These are phyloP conservation scores for Fusarium pseudonygamai DNA, from an alignment of 2,329 filamentous ascomycete genomes.

Conservation along the genomic window DNA sequence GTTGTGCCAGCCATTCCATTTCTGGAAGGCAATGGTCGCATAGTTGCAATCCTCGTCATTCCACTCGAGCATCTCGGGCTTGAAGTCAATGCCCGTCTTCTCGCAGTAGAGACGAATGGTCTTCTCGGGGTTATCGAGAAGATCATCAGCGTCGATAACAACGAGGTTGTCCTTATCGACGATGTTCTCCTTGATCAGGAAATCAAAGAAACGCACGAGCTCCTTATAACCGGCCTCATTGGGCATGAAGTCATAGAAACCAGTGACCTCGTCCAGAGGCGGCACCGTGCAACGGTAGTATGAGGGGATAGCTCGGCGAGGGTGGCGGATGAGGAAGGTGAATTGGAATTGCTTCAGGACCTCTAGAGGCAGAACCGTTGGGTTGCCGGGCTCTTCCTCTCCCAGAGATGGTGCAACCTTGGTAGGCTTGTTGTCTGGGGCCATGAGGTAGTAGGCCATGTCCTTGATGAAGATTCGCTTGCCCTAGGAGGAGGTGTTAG, in stretches of 20 bases:
- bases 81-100: conserved; percentile 80
- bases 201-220: conserved; percentile 88
- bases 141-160: conserved; percentile 91
- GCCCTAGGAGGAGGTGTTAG: conserved; percentile 62
- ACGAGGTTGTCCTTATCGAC: conserved; percentile 81
- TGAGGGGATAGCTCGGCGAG: conserved; percentile 88
- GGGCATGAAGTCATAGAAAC: conserved; percentile 87
- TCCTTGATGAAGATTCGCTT: conserved; percentile 99
- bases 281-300: conserved; percentile 96
- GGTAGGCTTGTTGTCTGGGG: conserved; percentile 74
- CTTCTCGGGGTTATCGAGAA: conserved; percentile 83
- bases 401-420: conserved; percentile 83
- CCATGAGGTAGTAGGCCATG: conserved; percentile 91
- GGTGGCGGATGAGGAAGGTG: conserved; percentile 96
- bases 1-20: conserved; percentile 97
- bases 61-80: conserved; percentile 85
- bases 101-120: conserved; percentile 84
- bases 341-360: conserved; percentile 87
- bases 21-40: conserved; percentile 84
- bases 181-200: conserved; percentile 73
- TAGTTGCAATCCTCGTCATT: conserved; percentile 77
- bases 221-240: conserved; percentile 91
- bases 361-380: conserved; percentile 81
- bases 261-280: conserved; percentile 82
- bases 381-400: conserved; percentile 74